Percentiles rank a stretch among this genome's conserved stretches.
phyloP scores from a whole-genome alignment of 768 basidiomycete genomes.

The Krasilnikovozyma curviuscula region DNA sequence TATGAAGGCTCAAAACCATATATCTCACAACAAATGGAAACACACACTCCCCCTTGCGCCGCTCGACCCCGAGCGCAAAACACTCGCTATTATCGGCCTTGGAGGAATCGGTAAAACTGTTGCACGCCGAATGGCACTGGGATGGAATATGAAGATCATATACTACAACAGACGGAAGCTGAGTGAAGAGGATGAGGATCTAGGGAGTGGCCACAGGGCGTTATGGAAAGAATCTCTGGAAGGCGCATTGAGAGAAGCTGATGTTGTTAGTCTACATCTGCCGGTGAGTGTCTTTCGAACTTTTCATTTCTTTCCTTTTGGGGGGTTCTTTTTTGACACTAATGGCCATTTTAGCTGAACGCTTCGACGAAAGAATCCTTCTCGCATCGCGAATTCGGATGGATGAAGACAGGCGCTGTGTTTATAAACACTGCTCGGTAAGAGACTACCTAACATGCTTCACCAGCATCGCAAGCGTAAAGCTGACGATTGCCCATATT shows the following conservation, averaged over 20 bases:
- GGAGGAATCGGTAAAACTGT: slow-evolving; percentile 33
- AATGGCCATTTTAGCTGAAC: slow-evolving; percentile 7
- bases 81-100: slow-evolving; percentile 28
- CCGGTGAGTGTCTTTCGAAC: too few relatives aligned
- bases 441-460: too few relatives aligned
- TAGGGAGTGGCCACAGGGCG: too few relatives aligned
- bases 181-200: too few relatives aligned
- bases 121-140: slow-evolving; percentile 30
- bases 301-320: too few relatives aligned
- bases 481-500: too few relatives aligned
- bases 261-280: slow-evolving; percentile 70
- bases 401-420: slow-evolving; percentile 10
- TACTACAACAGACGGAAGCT: slow-evolving; percentile 40
- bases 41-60: slow-evolving; percentile 15
- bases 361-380: slow-evolving; percentile 9
- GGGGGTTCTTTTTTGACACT: neutral
- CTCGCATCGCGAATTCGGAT: slow-evolving; percentile 7
- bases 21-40: slow-evolving; percentile 25
- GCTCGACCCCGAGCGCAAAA: slow-evolving; percentile 24
- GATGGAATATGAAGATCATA: slow-evolving; percentile 75
- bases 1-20: too few relatives aligned
- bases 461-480: too few relatives aligned
- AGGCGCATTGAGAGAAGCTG: slow-evolving; percentile 46
- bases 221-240: too few relatives aligned
- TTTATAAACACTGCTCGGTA: slow-evolving; percentile 12